phyloP scores from a whole-genome alignment of 2,329 filamentous ascomycete species.

The Fusarium subglutinans region DNA sequence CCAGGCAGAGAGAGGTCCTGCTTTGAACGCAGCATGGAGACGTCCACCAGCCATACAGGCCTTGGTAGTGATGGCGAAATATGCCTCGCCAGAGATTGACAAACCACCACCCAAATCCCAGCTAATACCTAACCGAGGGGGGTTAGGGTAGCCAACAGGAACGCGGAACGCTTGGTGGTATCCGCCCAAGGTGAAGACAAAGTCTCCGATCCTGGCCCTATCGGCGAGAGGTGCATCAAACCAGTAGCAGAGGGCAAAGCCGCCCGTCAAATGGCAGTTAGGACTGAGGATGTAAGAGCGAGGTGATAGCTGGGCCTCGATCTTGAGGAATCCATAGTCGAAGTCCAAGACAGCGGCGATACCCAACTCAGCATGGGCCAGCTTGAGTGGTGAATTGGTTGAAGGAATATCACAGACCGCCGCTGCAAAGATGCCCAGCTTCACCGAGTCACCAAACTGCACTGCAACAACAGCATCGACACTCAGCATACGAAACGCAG shows the following conservation, averaged over 20 bases:
- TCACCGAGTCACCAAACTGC: slow-evolving; percentile 43
- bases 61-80: slow-evolving; percentile 58
- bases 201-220: slow-evolving; percentile 47
- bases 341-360: slow-evolving; percentile 49
- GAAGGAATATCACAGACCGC: slow-evolving; percentile 45
- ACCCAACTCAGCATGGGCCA: slow-evolving; percentile 52
- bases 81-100: slow-evolving; percentile 51
- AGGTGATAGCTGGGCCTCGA: slow-evolving; percentile 53
- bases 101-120: slow-evolving; percentile 47
- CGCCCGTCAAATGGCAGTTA: slow-evolving; percentile 54
- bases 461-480: slow-evolving; percentile 50
- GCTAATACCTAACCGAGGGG: slow-evolving; percentile 50
- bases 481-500: slow-evolving; percentile 51
- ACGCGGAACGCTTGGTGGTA: slow-evolving; percentile 51
- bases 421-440: slow-evolving; percentile 49
- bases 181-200: slow-evolving; percentile 57
- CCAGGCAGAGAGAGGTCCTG: slow-evolving; percentile 49
- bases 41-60: slow-evolving; percentile 53
- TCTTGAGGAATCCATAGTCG: slow-evolving; percentile 46
- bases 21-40: slow-evolving; percentile 43
- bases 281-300: slow-evolving; percentile 51
- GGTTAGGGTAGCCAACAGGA: slow-evolving; percentile 50
- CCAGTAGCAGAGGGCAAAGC: slow-evolving; percentile 54
- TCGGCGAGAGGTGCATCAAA: slow-evolving; percentile 42
- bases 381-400: slow-evolving; percentile 18